These are phyloP conservation scores for Gardenia jasminoides DNA, from an alignment of 257 asterid genomes.

Conservation along the genomic window DNA sequence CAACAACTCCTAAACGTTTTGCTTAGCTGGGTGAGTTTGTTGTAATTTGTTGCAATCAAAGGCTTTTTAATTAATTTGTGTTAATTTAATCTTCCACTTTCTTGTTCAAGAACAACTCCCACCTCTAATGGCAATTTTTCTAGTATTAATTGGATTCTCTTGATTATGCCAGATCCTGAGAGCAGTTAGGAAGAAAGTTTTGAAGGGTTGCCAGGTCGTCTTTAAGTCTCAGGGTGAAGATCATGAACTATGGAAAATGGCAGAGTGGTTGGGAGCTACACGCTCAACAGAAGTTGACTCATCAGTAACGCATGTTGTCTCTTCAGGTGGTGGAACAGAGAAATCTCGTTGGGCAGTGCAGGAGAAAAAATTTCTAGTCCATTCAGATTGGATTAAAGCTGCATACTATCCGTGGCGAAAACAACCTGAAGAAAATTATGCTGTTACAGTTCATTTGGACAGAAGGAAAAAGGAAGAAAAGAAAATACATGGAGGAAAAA, in stretches of 20 bases:
- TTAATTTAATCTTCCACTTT: too few relatives aligned
- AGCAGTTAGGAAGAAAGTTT: conserved; percentile 48
- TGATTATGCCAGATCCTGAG: conserved; percentile 43
- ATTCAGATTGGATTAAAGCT: conserved; percentile 77
- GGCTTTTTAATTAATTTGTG: background rate
- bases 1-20: background rate
- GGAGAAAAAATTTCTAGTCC: conserved; percentile 58
- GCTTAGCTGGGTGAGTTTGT: background rate
- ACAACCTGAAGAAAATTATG: conserved; percentile 69
- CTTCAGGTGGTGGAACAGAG: conserved; percentile 59
- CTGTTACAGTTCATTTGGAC: conserved; percentile 20
- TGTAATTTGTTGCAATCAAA: background rate
- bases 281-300: conserved; percentile 51
- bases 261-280: conserved; percentile 70
- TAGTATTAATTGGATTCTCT: too few relatives aligned
- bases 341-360: conserved; percentile 61
- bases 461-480: too few relatives aligned
- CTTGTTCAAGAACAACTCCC: too few relatives aligned
- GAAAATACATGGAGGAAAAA: too few relatives aligned
- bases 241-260: conserved; percentile 68
- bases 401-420: conserved; percentile 61
- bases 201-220: conserved; percentile 59
- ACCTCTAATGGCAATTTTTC: background rate
- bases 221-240: conserved; percentile 57
- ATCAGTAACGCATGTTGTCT: conserved; percentile 71